A percentile compares a stretch with the other conserved stretches of the same genome.
Evolutionary conservation across 495 filamentous ascomycete species (phyloP).

Genomic region (Hyaloscypha variabilis): DNA sequence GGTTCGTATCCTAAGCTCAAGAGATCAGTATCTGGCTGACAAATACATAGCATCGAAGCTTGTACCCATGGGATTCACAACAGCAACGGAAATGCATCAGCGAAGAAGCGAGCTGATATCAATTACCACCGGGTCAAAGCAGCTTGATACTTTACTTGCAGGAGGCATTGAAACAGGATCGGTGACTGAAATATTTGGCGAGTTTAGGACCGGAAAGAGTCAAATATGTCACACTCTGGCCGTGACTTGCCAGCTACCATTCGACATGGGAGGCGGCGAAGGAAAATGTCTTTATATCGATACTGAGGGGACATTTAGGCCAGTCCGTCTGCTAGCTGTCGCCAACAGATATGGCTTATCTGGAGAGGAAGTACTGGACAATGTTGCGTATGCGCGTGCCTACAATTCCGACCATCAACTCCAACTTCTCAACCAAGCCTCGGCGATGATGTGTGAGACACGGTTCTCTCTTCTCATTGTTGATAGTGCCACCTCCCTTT

Average conservation of each 20-base stretch:
- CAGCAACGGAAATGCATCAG: constrained; percentile 99
- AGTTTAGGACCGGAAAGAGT: constrained; percentile 97
- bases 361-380: constrained; percentile 96
- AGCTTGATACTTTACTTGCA: constrained; percentile 91
- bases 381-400: constrained; percentile 94
- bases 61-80: constrained; percentile 98
- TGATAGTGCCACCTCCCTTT: constrained; percentile 91
- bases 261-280: constrained; percentile 98
- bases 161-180: constrained; percentile 96
- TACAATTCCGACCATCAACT: constrained; percentile 99
- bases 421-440: constrained; percentile 90
- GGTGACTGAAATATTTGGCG: constrained; percentile 98
- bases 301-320: constrained; percentile 95
- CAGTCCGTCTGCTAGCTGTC: constrained; percentile 86
- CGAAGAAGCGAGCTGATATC: constrained; percentile 95
- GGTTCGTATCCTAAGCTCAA: constrained; percentile 51
- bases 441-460: constrained; percentile 99
- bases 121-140: constrained; percentile 96
- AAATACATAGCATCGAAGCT: constrained; percentile 76
- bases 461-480: constrained; percentile 94
- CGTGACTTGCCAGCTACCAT: constrained; percentile 94
- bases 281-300: constrained; percentile 99
- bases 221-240: constrained; percentile 99
- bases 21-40: constrained; percentile 20
- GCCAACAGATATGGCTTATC: constrained; percentile 92